These are phyloP conservation scores for Alopecurus myosuroides DNA, from an alignment of 176 grass and related monocot genomes.

Conservation along the genomic window DNA sequence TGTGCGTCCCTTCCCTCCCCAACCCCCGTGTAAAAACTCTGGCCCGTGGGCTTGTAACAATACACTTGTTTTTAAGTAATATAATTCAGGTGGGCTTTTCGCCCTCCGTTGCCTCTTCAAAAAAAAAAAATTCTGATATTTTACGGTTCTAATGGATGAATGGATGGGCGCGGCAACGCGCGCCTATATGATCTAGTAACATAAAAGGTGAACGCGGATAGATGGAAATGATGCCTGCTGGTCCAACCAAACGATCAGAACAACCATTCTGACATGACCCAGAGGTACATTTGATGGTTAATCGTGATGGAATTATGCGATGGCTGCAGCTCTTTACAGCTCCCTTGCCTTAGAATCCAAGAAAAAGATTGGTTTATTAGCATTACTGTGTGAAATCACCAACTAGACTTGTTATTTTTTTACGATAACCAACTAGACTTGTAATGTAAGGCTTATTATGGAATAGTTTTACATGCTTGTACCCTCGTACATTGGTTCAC, in stretches of 20 bases:
- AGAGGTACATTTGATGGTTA: slow-evolving; percentile 15
- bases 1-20: too few species aligned
- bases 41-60: too few species aligned
- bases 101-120: too few species aligned
- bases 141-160: too few species aligned
- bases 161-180: too few species aligned
- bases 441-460: background rate
- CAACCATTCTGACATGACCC: slow-evolving; percentile 24
- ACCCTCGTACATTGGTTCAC: background rate
- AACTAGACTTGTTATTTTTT: slow-evolving; percentile 27
- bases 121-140: too few species aligned
- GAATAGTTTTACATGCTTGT: background rate
- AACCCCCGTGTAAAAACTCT: too few species aligned
- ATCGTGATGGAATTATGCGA: slow-evolving; percentile 18
- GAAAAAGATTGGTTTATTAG: background rate
- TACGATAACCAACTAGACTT: slow-evolving; percentile 30
- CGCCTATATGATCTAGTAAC: too few species aligned
- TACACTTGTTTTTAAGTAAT: too few species aligned
- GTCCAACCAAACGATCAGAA: slow-evolving; percentile 20
- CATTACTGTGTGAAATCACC: background rate
- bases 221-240: background rate
- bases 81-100: too few species aligned
- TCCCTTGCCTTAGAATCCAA: slow-evolving; percentile 40
- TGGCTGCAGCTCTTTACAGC: slow-evolving; percentile 30
- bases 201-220: background rate